These are phyloP conservation scores for Entophlyctis luteolus DNA, from an alignment of 192 early-diverging fungal species.

Conservation along the genomic window DNA sequence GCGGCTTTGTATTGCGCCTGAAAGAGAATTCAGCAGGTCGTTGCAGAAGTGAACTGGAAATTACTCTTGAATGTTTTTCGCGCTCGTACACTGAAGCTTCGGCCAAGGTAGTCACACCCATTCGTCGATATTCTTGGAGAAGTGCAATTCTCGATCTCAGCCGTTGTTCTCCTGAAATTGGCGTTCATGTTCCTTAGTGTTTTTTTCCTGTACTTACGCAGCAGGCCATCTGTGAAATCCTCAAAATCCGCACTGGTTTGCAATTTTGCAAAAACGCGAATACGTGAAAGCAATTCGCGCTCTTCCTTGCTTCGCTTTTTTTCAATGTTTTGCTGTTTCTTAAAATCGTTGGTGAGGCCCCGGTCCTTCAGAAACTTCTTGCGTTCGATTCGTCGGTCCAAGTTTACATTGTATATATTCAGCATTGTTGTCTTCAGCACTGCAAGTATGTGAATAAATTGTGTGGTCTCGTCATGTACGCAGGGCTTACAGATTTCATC, in stretches of 20 bases:
- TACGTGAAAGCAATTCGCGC: constrained; percentile 72
- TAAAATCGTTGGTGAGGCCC: constrained; percentile 50
- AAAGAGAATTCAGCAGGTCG: neutral
- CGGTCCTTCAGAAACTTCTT: constrained; percentile 91
- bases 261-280: constrained; percentile 83
- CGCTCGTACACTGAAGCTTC: constrained; percentile 70
- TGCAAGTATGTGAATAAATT: constrained; percentile 11
- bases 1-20: constrained; percentile 14
- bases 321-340: constrained; percentile 59
- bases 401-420: constrained; percentile 85
- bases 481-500: constrained; percentile 70
- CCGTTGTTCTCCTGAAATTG: constrained; percentile 62
- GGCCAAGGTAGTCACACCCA: constrained; percentile 74
- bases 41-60: neutral
- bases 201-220: constrained; percentile 38
- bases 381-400: constrained; percentile 75
- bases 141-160: constrained; percentile 75
- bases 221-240: constrained; percentile 66
- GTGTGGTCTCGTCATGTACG: neutral
- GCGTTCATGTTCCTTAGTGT: neutral
- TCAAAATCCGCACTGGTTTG: constrained; percentile 81
- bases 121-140: constrained; percentile 84
- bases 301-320: constrained; percentile 84
- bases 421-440: constrained; percentile 86
- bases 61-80: constrained; percentile 39